Conservation (phyloP, 177 flowering plant genomes). For the Telopea speciosissima region DNA sequence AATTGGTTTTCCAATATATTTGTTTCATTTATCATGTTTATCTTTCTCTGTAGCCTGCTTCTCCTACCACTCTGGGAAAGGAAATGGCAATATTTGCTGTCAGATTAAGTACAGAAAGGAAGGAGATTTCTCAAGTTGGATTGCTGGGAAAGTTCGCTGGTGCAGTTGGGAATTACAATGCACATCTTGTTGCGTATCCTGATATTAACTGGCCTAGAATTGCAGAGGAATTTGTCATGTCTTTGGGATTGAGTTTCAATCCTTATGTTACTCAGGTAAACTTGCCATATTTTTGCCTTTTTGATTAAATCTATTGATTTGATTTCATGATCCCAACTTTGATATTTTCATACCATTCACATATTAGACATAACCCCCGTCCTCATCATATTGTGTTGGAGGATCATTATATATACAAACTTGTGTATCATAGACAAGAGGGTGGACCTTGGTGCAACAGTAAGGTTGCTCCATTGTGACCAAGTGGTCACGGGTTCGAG, state of each 20-base stretch:
- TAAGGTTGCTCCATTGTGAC: no score
- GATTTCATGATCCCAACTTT: neutral
- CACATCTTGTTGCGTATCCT: slow-evolving; percentile 90
- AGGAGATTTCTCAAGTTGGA: slow-evolving; percentile 44
- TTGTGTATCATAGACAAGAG: no score
- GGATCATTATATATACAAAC: no score
- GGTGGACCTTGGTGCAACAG: no score
- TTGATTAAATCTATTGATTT: neutral
- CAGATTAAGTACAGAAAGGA: slow-evolving; percentile 62
- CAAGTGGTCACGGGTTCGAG: no score
- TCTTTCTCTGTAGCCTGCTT: slow-evolving; percentile 56
- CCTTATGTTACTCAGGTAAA: slow-evolving; percentile 86
- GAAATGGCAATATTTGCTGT: slow-evolving; percentile 79
- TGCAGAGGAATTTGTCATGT: slow-evolving; percentile 81
- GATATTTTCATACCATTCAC: neutral
- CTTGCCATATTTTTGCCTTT: neutral
- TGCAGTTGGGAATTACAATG: slow-evolving; percentile 94
- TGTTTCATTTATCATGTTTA: neutral
- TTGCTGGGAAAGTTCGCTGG: slow-evolving; percentile 93
- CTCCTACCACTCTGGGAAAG: slow-evolving; percentile 91
- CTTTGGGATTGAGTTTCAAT: slow-evolving; percentile 80
- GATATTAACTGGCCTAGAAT: slow-evolving; percentile 61
- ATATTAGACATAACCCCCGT: no score
- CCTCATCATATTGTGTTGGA: no score
- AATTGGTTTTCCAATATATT: neutral